phyloP scores from a whole-genome alignment of 306 rosid genomes.

The Vigna reflexopilosa region DNA sequence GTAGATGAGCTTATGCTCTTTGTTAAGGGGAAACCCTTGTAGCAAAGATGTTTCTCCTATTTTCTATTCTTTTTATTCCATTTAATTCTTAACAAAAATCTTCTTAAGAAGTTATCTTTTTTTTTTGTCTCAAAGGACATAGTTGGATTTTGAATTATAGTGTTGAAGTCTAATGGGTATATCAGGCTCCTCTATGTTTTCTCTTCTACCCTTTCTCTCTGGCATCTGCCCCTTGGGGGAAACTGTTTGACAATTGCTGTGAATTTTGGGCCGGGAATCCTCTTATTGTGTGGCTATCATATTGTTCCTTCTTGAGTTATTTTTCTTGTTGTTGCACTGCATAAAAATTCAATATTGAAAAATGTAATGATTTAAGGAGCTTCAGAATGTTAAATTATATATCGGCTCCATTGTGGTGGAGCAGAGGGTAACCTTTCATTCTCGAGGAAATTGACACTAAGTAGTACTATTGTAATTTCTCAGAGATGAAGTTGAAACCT shows the following conservation, averaged over 20 bases:
- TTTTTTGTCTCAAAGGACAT: conserved; percentile 1
- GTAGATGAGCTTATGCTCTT: neutral
- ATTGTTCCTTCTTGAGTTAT: conserved; percentile 24
- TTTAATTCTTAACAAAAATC: neutral
- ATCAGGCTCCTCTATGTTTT: conserved; percentile 1
- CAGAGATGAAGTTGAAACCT: conserved; percentile 25
- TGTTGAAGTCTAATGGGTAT: conserved; percentile 19
- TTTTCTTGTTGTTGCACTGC: conserved; percentile 37
- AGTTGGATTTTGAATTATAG: conserved; percentile 30
- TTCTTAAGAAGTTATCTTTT: neutral
- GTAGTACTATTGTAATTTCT: conserved; percentile 22
- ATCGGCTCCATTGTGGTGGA: conserved; percentile 12
- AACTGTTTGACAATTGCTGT: neutral
- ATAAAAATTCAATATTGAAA: neutral
- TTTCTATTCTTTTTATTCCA: neutral
- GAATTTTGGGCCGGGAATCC: conserved; percentile 25
- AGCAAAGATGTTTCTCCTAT: neutral
- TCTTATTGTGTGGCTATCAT: neutral
- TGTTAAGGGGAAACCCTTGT: neutral
- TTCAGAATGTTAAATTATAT: conserved; percentile 28
- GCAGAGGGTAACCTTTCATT: conserved; percentile 6
- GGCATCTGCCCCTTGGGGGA: conserved; percentile 11
- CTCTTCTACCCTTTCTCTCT: neutral
- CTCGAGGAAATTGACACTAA: neutral
- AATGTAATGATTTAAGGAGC: conserved; percentile 11